A percentile compares a stretch with the other conserved stretches of the same genome.
These are phyloP conservation scores for Porogramme epimiltina DNA, from an alignment of 1,284 basidiomycete genomes.

Conservation along the genomic window DNA sequence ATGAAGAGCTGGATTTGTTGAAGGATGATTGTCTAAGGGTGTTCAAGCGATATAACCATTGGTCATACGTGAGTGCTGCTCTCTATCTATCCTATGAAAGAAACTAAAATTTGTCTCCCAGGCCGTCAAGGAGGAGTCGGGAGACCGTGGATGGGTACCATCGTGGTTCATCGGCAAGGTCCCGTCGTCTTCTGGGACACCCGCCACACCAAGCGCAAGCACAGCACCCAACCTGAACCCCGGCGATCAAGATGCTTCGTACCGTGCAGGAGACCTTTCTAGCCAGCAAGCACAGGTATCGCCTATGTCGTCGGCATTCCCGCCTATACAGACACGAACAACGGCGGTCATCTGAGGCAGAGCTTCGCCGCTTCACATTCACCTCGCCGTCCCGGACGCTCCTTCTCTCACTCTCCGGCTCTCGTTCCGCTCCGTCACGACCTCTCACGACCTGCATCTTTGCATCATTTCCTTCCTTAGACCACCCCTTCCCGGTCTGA, in stretches of 20 bases:
- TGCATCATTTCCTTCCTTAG: slow-evolving; percentile 2
- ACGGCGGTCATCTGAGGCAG: slow-evolving; percentile 26
- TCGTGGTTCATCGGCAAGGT: slow-evolving; percentile 83
- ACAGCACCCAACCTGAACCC: slow-evolving; percentile 27
- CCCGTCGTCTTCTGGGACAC: slow-evolving; percentile 48
- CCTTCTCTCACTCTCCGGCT: slow-evolving; percentile 1
- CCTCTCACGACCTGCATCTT: slow-evolving; percentile 17
- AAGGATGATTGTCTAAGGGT: slow-evolving; percentile 90
- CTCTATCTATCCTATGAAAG: not conserved
- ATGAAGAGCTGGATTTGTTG: slow-evolving; percentile 83
- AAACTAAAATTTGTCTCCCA: slow-evolving; percentile 33
- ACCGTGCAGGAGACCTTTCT: slow-evolving; percentile 27
- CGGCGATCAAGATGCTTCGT: slow-evolving; percentile 23
- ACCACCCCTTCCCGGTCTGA: slow-evolving; percentile 5
- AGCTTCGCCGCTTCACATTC: no score
- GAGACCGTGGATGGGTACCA: slow-evolving; percentile 92
- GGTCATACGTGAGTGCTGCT: slow-evolving; percentile 77
- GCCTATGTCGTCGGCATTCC: slow-evolving; percentile 76
- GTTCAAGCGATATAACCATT: slow-evolving; percentile 97
- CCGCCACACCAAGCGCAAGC: slow-evolving; percentile 56
- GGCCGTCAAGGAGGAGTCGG: slow-evolving; percentile 87
- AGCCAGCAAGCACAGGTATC: slow-evolving; percentile 59
- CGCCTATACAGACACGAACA: slow-evolving; percentile 35
- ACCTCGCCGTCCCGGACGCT: not conserved
- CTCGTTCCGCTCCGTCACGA: slow-evolving; percentile 10